Evolutionary conservation across 2,329 filamentous ascomycete genomes (phyloP).

Genomic region (Diaporthe sp.): DNA sequence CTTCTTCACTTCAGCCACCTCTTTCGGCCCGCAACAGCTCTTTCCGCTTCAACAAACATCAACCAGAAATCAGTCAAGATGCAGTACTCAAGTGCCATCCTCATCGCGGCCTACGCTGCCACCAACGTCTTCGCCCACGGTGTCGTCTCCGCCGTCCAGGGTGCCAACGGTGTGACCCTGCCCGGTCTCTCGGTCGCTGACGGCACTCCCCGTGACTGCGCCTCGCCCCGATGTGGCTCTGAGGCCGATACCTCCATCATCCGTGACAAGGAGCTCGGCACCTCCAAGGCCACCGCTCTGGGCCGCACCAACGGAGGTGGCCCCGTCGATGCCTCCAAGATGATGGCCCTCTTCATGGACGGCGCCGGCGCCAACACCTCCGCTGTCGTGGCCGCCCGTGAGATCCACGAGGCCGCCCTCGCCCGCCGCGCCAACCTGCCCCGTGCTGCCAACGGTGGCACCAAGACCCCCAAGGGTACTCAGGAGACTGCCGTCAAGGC

Average conservation of each 20-base stretch:
- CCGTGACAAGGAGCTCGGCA: constrained; percentile 70
- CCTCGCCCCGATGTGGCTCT: constrained; percentile 72
- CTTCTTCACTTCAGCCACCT: background rate
- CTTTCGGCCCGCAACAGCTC: background rate
- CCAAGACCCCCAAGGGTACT: constrained; percentile 54
- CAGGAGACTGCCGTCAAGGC: constrained; percentile 67
- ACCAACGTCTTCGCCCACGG: constrained; percentile 70
- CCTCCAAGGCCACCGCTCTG: constrained; percentile 69
- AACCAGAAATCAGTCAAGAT: constrained; percentile 42
- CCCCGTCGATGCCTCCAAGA: constrained; percentile 68
- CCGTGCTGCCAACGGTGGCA: constrained; percentile 49
- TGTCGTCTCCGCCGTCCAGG: constrained; percentile 67
- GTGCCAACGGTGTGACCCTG: constrained; percentile 74
- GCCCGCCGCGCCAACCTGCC: constrained; percentile 44
- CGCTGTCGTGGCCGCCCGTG: constrained; percentile 40
- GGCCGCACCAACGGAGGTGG: constrained; percentile 74
- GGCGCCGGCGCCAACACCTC: constrained; percentile 48
- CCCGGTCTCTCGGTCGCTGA: constrained; percentile 74
- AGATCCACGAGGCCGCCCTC: constrained; percentile 42
- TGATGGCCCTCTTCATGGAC: constrained; percentile 74
- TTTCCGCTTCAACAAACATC: background rate
- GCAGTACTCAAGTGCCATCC: constrained; percentile 54
- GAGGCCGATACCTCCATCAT: constrained; percentile 81
- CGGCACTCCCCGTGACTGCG: constrained; percentile 77
- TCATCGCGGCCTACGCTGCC: constrained; percentile 62